Evolutionary conservation across 345 rosid genomes (phyloP), one percentile per base, ranked within the genome.

Genomic region (Melaleuca quinquenervia): DNA sequence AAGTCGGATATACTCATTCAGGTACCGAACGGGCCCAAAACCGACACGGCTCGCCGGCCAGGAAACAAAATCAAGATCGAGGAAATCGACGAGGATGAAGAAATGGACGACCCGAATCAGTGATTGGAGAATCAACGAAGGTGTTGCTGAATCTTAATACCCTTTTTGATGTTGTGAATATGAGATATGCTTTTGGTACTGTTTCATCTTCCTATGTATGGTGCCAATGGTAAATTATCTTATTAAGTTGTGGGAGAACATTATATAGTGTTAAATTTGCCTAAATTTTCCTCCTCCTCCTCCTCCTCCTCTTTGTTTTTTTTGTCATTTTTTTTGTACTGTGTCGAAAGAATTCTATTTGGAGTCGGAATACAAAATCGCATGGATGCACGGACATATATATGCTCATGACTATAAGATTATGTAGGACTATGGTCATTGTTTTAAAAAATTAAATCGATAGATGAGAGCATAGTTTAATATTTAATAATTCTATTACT

Each of bases 41-140:
- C 88, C 52, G 96, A 92, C 58, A 92, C 95, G 48, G 91, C 94
- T 70, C 6, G 11, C n/a, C 91, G 92, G 86, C 93, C 93, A 0
- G 99, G 94, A 84, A 96, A 94, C 93, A 94, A 92, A 91, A 94
- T 96, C 98, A 93, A 87, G 91, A 92, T 96, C 0, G 92, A 95
- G 58, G 96, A 96, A 83, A 84, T 94, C 3, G 91, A 88, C 0
- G 97, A 91, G 8, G 94, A 92, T 20, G 95, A 94, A 16, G 95
- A 92, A 76, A 95, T 90, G 86, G 93, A 90, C 21, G 89, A 86
- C 15, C 22, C 20, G 48, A 70, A 70, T 70, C 78, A 24, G 24
- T 70, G 78, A 70, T 5, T 8, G 7, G 20, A 20, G 45, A 32
- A 32, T 70, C 48, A 32, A 5, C 48, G 0, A 18, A 32, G 8